A percentile compares a stretch with the other conserved stretches of the same genome.
Conservation (phyloP, 192 early-diverging fungal species). For the Bifiguratus adelaidae region DNA sequence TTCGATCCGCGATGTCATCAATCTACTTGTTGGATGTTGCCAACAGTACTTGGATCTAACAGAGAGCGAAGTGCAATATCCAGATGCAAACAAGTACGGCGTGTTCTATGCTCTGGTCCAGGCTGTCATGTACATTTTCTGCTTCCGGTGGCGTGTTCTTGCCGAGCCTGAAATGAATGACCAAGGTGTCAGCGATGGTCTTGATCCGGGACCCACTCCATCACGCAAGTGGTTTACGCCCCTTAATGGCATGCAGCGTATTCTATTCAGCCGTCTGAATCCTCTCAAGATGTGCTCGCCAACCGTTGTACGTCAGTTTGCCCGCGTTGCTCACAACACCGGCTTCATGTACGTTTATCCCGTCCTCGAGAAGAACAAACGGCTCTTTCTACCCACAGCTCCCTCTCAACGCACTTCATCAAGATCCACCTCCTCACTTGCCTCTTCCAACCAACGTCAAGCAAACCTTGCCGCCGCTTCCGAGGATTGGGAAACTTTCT, state of each 20-base stretch:
- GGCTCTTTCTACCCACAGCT: conserved; percentile 17
- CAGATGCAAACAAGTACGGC: conserved; percentile 52
- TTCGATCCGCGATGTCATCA: conserved; percentile 53
- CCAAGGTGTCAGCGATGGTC: conserved; percentile 4
- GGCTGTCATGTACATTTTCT: conserved; percentile 87
- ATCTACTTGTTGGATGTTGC: conserved; percentile 59
- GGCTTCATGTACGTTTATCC: conserved; percentile 84
- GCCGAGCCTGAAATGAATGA: conserved; percentile 19
- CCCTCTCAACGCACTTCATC: neutral
- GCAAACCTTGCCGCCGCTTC: neutral
- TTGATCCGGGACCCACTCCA: neutral
- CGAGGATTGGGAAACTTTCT: conserved; percentile 59
- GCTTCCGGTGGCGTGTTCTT: conserved; percentile 87
- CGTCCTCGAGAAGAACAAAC: conserved; percentile 54
- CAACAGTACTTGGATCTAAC: conserved; percentile 54
- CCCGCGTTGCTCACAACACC: conserved; percentile 61
- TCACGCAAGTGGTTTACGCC: conserved; percentile 45
- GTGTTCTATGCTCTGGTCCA: conserved; percentile 86
- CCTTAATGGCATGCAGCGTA: conserved; percentile 53
- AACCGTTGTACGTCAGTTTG: conserved; percentile 80
- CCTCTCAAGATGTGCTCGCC: conserved; percentile 75
- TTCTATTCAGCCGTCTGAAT: conserved; percentile 66
- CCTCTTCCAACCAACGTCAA: neutral
- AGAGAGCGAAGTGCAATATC: conserved; percentile 28
- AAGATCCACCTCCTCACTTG: neutral